Evolutionary conservation across 1,284 basidiomycete genomes (phyloP).

Genomic region (Apiotrichum brassicae): DNA sequence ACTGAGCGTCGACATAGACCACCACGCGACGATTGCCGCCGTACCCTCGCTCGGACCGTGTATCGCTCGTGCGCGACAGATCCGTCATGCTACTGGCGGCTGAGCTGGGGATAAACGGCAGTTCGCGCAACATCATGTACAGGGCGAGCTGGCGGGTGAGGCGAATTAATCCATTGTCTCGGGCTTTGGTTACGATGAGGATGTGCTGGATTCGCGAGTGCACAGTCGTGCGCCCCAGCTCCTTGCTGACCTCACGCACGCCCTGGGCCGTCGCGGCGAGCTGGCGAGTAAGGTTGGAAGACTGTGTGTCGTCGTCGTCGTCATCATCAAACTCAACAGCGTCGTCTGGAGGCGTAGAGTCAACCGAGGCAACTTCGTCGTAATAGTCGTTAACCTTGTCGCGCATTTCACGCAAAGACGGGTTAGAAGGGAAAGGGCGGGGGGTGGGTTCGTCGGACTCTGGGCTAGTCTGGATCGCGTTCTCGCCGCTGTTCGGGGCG

Average conservation of each 20-base stretch:
- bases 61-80: not conserved
- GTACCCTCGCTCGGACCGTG: not conserved
- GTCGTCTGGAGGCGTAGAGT: not conserved
- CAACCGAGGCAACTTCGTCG: not conserved
- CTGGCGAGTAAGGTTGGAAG: slow-evolving; percentile 74
- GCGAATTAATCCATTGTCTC: slow-evolving; percentile 93
- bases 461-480: too few relatives aligned
- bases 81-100: slow-evolving; percentile 45
- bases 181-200: slow-evolving; percentile 94
- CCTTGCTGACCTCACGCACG: slow-evolving; percentile 97
- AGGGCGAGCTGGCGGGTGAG: slow-evolving; percentile 89
- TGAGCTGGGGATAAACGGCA: slow-evolving; percentile 9
- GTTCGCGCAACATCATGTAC: slow-evolving; percentile 79
- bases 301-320: slow-evolving; percentile 53
- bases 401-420: not conserved
- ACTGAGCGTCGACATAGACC: slow-evolving; percentile 85
- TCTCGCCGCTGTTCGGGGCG: too few relatives aligned
- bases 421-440: not conserved
- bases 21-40: slow-evolving; percentile 16
- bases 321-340: slow-evolving; percentile 7
- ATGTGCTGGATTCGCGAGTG: slow-evolving; percentile 86
- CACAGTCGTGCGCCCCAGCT: slow-evolving; percentile 92
- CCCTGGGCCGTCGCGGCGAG: slow-evolving; percentile 95
- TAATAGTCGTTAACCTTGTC: not conserved
- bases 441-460: too few relatives aligned